Base-by-base conservation (phyloP, 192 early-diverging fungal genomes). In the Paraglomus brasilianum region DNA sequence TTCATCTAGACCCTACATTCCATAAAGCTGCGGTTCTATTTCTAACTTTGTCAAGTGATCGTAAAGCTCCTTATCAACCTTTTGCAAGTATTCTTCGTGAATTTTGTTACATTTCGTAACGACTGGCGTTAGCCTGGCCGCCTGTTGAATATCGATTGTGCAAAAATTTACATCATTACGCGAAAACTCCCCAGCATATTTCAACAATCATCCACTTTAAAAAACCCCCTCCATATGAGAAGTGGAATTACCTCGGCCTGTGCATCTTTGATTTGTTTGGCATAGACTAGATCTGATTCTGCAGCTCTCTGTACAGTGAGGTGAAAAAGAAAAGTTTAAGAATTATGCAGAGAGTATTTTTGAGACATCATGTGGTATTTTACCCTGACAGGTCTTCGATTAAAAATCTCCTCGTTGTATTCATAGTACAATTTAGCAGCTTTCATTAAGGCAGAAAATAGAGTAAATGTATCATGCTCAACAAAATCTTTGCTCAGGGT, bases 11-110 rank as follows among this genome's bases (percentile, higher is more conserved):
- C 77, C 86, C 66, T 86, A 87, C 88, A 97, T 85, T 48, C 92
- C 96, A 82, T 91, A 98, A 14, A 98, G 80, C 73, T 98, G 96
- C 14, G 96, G 96, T 72, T 98, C 94, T 47, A 98, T 93, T 8
- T 86, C 84, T 55, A 93, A 82, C 24, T 68, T 69, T 51, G 78
- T 82, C 50, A 98, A 67, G 64, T 93, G 92, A n/a, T 71, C 47
- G 41, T 83, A 90, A 22, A 96, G 81, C 22, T 86, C 82, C 21
- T 79, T 75, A 72, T 98, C 96, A 17, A 95, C 77, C 14, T 65
- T 74, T 49, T 78, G 77, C 40, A 98, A 77, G 69, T 88, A 76
- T 39, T 92, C 82, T 70, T 89, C 77, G 74, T 93, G 86, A 57
- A 91, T 83, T 41, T 86, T 80, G 58, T 81, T 78, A 66, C 92